Base-by-base conservation (phyloP, 345 rosid species). In the Limnanthes douglasii region DNA sequence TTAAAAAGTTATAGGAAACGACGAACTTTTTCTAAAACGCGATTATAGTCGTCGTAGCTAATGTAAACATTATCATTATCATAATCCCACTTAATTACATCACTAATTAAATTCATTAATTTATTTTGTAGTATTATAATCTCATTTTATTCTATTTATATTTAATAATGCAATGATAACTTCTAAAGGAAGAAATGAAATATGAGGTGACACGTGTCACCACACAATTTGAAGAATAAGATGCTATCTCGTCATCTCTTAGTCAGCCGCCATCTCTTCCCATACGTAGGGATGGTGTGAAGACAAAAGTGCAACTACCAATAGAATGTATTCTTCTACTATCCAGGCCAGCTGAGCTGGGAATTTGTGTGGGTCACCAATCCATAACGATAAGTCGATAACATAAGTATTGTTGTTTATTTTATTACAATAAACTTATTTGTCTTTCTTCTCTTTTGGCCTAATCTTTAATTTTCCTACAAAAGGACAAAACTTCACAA, bases 401-500 rank as follows among this genome's bases (percentile, higher is more conserved):
- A n/a, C n/a, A n/a, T n/a, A n/a, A n/a, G n/a, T n/a, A n/a, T n/a
- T n/a, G n/a, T n/a, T n/a, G n/a, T n/a, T n/a, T n/a, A n/a, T n/a
- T n/a, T n/a, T n/a, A n/a, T 39, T 25, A 46, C 29, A 45, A 29
- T 25, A 52, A 52, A 37, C 41, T 52, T 58, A 36, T 34, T 25
- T 32, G 12, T 26, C 14, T 29, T 35, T 22, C 2, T 21, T 27
- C 31, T 25, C 6, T 31, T 31, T 51, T 29, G 65, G 52, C 59
- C 72, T 61, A 50, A 69, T 51, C 72, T 32, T 47, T 1, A 8
- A 18, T 16, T 22, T 12, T 9, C 14, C 53, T 54, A 54, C 58
- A 27, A 27, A 18, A 64, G 31, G 94, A 86, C 94, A 75, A 78
- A 79, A 30, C 13, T 33, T 56, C 42, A 45, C 73, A 29, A 46